Conservation (phyloP, 2,329 filamentous ascomycete genomes). For the Xylariaceae sp. region DNA sequence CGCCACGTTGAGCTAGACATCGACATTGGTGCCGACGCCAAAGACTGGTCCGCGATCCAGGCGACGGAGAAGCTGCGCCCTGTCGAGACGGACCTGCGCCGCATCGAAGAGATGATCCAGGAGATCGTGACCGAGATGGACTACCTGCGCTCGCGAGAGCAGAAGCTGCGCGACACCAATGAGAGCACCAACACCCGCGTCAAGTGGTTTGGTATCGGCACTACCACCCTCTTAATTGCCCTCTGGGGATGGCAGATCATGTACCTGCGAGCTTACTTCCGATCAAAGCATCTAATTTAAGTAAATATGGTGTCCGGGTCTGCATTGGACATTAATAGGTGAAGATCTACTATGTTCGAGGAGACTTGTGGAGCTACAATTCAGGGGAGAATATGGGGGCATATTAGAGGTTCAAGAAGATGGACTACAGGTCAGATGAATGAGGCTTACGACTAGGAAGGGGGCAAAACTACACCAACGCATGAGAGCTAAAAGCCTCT, state of each 20-base stretch:
- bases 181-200: conserved; percentile 99
- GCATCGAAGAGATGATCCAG: conserved; percentile 86
- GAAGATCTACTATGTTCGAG: conserved; percentile 11
- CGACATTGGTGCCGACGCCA: conserved; percentile 94
- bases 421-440: not conserved
- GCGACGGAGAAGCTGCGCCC: conserved; percentile 97
- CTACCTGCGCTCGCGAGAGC: conserved; percentile 86
- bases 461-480: conserved; percentile 24
- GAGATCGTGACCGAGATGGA: conserved; percentile 97
- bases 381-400: not conserved
- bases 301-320: not conserved
- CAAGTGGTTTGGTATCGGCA: conserved; percentile 97
- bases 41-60: conserved; percentile 97
- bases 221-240: conserved; percentile 87
- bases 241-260: conserved; percentile 97
- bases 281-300: conserved; percentile 56
- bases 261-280: conserved; percentile 96
- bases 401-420: not conserved
- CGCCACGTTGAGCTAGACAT: conserved; percentile 90
- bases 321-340: too few relatives aligned
- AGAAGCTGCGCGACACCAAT: conserved; percentile 96
- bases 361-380: not conserved
- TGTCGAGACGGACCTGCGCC: conserved; percentile 89
- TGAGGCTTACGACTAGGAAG: not conserved
- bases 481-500: conserved; percentile 29